Conservation (phyloP, 2,329 filamentous ascomycete species). For the Thermoascus crustaceus region DNA sequence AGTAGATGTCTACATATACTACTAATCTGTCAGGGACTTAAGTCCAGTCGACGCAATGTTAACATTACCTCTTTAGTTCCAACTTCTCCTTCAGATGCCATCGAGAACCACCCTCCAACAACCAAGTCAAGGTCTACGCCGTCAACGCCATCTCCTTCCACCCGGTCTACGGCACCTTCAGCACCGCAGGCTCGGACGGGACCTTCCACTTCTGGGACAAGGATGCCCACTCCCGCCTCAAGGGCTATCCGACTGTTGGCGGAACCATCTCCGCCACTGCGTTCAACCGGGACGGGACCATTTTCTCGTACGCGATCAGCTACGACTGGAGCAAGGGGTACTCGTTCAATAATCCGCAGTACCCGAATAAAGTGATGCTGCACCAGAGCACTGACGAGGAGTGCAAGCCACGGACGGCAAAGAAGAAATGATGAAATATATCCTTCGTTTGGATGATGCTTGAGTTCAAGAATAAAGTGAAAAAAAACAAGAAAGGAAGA, state of each 20-base stretch:
- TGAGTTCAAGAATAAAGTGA: too few relatives aligned
- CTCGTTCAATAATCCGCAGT: constrained; percentile 60
- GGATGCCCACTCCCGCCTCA: constrained; percentile 70
- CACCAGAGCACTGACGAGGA: constrained; percentile 57
- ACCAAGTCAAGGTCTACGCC: constrained; percentile 66
- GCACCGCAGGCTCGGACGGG: constrained; percentile 80
- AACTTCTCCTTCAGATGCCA: constrained; percentile 96
- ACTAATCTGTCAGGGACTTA: not conserved
- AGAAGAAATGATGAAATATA: constrained; percentile 1
- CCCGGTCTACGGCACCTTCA: constrained; percentile 84
- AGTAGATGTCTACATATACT: not conserved
- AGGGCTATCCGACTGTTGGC: constrained; percentile 70
- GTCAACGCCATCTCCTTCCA: constrained; percentile 96
- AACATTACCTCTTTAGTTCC: constrained; percentile 37
- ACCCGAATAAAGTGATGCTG: constrained; percentile 66
- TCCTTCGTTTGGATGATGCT: too few relatives aligned
- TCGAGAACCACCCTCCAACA: constrained; percentile 55
- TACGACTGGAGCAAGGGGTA: constrained; percentile 96
- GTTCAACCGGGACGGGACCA: constrained; percentile 70
- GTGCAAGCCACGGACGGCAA: constrained; percentile 35
- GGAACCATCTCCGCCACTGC: constrained; percentile 77
- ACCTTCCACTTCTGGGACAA: constrained; percentile 69
- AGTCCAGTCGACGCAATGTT: too few relatives aligned
- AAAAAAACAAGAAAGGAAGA: too few relatives aligned
- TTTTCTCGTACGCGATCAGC: constrained; percentile 75